Percentiles rank a stretch among this genome's conserved stretches.
Evolutionary conservation across 2,329 filamentous ascomycete species (phyloP).

Genomic region (Aspergillus terreus): DNA sequence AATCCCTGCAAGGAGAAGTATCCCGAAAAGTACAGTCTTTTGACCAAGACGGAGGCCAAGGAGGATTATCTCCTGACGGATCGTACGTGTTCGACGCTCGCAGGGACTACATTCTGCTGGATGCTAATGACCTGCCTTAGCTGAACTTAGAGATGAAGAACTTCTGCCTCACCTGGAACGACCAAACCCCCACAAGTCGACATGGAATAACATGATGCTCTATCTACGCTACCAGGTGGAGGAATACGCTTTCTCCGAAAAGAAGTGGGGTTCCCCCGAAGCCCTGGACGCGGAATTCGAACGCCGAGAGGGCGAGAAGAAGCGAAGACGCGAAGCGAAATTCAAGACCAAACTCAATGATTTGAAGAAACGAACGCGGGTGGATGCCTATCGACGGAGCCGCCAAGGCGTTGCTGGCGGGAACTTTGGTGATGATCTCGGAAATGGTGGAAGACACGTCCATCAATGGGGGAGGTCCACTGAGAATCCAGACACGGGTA

Average conservation of each 20-base stretch:
- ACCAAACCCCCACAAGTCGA: constrained; percentile 91
- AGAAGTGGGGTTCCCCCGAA: constrained; percentile 87
- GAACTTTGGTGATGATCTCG: constrained; percentile 73
- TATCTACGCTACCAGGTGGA: constrained; percentile 93
- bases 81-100: constrained; percentile 51
- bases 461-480: constrained; percentile 72
- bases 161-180: constrained; percentile 82
- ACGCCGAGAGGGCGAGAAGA: constrained; percentile 72
- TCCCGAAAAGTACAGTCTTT: constrained; percentile 88
- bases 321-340: constrained; percentile 81
- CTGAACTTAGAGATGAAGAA: constrained; percentile 84
- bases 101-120: neutral
- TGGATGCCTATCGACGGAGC: constrained; percentile 80
- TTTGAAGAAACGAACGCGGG: constrained; percentile 86
- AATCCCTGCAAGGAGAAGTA: constrained; percentile 54
- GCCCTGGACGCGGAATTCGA: constrained; percentile 86
- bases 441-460: constrained; percentile 66
- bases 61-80: constrained; percentile 96
- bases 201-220: constrained; percentile 99
- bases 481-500: constrained; percentile 43
- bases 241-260: constrained; percentile 71
- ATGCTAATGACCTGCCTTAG: constrained; percentile 39
- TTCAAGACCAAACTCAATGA: constrained; percentile 87
- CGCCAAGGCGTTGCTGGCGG: constrained; percentile 49
- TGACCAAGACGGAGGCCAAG: constrained; percentile 94